Evolutionary conservation across 1,284 basidiomycete species (phyloP), one percentile per base, ranked within the genome.

Genomic region (Heterobasidion occidentale): DNA sequence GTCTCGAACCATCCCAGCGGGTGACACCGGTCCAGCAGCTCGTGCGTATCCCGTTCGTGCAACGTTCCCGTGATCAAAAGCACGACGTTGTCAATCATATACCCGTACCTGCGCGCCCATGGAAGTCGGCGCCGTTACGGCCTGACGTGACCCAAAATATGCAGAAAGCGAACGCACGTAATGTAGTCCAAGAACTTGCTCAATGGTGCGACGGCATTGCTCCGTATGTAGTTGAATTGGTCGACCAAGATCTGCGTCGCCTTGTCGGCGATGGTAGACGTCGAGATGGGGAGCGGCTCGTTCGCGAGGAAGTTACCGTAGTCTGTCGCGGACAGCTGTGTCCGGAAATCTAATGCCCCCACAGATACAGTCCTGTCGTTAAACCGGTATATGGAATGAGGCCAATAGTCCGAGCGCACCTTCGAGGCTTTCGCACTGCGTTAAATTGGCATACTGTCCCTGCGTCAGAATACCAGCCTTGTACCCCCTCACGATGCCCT

Each of bases 71-170:
- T 97, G 61, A 99, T 99, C 66, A 99, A 82, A 53, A 99, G 81
- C 60, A 99, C 90, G 67, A 99, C 92, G 70, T 99, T 99, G 83
- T 99, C 97, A 67, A 99, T 99, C 97, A 99, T 99, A 76, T 99
- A 99, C 34, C 87, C 92, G 69, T 97, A 97, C 48, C 92, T 94
- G 68, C 47, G 48, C 36, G 44, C 42, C 33, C 15, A 48, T 45
- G 5, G 54, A n/a, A 47, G 42, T 60, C 36, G 56, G 61, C 53
- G 52, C 38, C 3, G 11, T 42, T n/a, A n/a, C 38, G n/a, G 38
- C 12, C 11, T n/a, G n/a, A 42, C 38, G 38, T 42, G 38, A 2
- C n/a, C 38, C 11, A 42, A 42, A 0, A n/a, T 42, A n/a, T 42
- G 38, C 38, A 42, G 38, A n/a, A 42, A 42, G 38, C 11, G n/a